phyloP scores from a whole-genome alignment of 768 basidiomycete genomes.

The Coprinopsis marcescibilis region DNA sequence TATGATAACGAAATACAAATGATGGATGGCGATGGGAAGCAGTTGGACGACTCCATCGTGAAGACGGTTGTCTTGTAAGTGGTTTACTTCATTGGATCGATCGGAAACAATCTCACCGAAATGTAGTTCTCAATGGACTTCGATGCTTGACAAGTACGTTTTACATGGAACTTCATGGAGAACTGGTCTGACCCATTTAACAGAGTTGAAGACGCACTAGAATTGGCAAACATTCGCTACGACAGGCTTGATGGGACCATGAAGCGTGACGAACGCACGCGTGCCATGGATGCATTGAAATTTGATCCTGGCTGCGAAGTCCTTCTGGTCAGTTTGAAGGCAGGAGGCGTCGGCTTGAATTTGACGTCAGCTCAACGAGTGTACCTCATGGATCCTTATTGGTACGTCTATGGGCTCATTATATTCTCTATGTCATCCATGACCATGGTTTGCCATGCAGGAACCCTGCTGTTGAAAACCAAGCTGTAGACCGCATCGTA shows the following conservation, averaged over 20 bases:
- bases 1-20: constrained; percentile 84
- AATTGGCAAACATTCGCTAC: constrained; percentile 76
- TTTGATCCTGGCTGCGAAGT: constrained; percentile 89
- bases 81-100: constrained; percentile 8
- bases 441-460: constrained; percentile 28
- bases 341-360: constrained; percentile 96
- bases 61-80: constrained; percentile 96
- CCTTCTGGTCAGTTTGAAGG: constrained; percentile 90
- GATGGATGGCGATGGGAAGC: constrained; percentile 68
- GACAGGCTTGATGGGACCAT: constrained; percentile 96
- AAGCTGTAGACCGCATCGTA: constrained; percentile 96
- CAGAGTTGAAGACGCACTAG: constrained; percentile 87
- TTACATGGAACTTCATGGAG: constrained; percentile 1
- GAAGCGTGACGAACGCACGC: constrained; percentile 90
- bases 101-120: constrained; percentile 11
- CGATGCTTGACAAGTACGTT: constrained; percentile 84
- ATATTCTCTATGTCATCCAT: constrained; percentile 3
- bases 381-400: constrained; percentile 97
- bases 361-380: constrained; percentile 90
- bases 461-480: constrained; percentile 97
- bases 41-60: constrained; percentile 59
- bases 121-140: constrained; percentile 86
- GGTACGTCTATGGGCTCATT: constrained; percentile 38
- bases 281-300: constrained; percentile 90
- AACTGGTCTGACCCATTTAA: constrained; percentile 12